Conservation (phyloP, 305 asterid species). For the Fraxinus sp. region DNA sequence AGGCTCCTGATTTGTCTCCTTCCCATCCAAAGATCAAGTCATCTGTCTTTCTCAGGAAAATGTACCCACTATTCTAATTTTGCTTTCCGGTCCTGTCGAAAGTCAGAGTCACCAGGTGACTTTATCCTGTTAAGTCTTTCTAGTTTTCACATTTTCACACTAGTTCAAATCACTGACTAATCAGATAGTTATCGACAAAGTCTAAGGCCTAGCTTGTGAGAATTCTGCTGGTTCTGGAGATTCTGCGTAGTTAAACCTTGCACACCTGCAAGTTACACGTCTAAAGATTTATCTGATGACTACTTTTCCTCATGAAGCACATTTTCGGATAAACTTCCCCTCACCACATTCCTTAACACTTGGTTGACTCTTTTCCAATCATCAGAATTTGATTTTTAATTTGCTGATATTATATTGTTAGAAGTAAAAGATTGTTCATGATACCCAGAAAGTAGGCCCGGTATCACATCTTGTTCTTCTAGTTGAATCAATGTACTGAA, state of each 20-base stretch:
- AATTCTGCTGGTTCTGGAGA: slow-evolving; percentile 49
- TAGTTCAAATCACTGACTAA: slow-evolving; percentile 40
- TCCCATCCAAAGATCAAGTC: slow-evolving; percentile 22
- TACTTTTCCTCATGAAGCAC: slow-evolving; percentile 26
- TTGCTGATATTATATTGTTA: slow-evolving; percentile 24
- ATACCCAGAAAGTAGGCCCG: slow-evolving; percentile 19
- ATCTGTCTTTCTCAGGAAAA: slow-evolving; percentile 26
- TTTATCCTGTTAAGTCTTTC: slow-evolving; percentile 9
- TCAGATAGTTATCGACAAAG: slow-evolving; percentile 62
- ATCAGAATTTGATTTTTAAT: slow-evolving; percentile 18
- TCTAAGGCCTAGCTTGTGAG: slow-evolving; percentile 47
- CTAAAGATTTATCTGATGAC: slow-evolving; percentile 23
- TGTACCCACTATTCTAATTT: slow-evolving; percentile 28
- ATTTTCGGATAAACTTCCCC: slow-evolving; percentile 22
- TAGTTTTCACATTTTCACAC: slow-evolving; percentile 25
- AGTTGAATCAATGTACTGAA: slow-evolving; percentile 26
- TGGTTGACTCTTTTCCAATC: not conserved
- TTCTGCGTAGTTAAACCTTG: slow-evolving; percentile 26
- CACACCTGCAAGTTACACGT: not conserved
- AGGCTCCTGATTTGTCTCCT: slow-evolving; percentile 22
- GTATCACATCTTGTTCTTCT: slow-evolving; percentile 25
- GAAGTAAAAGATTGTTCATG: slow-evolving; percentile 20
- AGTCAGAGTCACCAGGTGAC: slow-evolving; percentile 48
- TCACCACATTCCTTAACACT: slow-evolving; percentile 22
- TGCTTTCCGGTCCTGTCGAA: slow-evolving; percentile 61